phyloP scores from a whole-genome alignment of 2,329 filamentous ascomycete genomes.

The Colletotrichum lini region DNA sequence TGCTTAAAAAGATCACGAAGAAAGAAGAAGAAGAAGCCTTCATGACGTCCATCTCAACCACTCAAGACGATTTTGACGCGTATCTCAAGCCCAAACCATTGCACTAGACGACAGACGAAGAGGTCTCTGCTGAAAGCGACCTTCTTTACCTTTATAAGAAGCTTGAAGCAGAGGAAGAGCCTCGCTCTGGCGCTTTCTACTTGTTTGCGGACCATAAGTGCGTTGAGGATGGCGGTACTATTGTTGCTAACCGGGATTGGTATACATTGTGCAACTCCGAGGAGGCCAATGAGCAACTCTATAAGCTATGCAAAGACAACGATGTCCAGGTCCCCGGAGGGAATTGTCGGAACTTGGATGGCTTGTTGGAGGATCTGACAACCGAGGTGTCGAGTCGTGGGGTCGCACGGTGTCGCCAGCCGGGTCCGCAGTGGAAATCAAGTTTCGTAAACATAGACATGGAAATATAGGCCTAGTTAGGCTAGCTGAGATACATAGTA shows the following conservation, averaged over 20 bases:
- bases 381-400: background rate
- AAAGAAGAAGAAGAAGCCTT: background rate
- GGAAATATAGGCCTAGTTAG: background rate
- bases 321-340: background rate
- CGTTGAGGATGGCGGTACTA: slow-evolving; percentile 4
- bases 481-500: background rate
- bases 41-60: background rate
- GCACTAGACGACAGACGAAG: background rate
- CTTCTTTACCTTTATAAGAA: background rate
- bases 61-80: background rate
- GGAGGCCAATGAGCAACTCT: background rate
- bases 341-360: background rate
- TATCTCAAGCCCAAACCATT: background rate
- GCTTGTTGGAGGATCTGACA: background rate
- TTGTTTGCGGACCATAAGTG: slow-evolving; percentile 8
- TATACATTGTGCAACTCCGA: background rate
- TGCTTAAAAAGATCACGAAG: background rate
- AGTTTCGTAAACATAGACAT: slow-evolving; percentile 11
- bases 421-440: background rate
- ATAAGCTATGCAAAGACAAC: background rate
- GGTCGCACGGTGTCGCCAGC: background rate
- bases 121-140: background rate
- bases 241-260: background rate
- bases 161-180: rapidly evolving
- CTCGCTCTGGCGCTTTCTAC: background rate